These are phyloP conservation scores for Penicillium sp. DNA, from an alignment of 2,329 filamentous ascomycete genomes.

Conservation along the genomic window DNA sequence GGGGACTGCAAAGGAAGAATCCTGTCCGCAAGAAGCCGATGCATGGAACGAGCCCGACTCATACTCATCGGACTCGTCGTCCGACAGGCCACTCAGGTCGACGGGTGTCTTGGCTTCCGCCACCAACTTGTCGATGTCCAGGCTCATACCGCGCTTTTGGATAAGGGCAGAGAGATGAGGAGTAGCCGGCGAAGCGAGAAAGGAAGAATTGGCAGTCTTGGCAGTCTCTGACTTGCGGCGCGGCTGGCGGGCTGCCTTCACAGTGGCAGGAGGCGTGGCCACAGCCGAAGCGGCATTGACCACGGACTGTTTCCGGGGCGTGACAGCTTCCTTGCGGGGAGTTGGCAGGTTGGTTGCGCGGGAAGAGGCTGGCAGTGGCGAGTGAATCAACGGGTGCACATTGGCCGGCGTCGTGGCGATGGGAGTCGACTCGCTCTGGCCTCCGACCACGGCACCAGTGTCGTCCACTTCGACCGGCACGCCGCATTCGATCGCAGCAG, in stretches of 20 bases:
- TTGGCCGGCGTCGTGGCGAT: slow-evolving; percentile 46
- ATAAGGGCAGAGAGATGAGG: slow-evolving; percentile 68
- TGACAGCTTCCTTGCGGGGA: slow-evolving; percentile 12
- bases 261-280: slow-evolving; percentile 26
- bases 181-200: slow-evolving; percentile 57
- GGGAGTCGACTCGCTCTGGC: slow-evolving; percentile 31
- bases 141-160: slow-evolving; percentile 58
- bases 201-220: slow-evolving; percentile 39
- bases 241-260: not conserved
- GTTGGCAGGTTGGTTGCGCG: slow-evolving; percentile 4
- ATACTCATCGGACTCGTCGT: slow-evolving; percentile 40
- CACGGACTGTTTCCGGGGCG: slow-evolving; percentile 22
- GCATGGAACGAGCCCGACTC: slow-evolving; percentile 21
- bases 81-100: slow-evolving; percentile 40
- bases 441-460: slow-evolving; percentile 47
- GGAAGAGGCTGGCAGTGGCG: slow-evolving; percentile 43
- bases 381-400: slow-evolving; percentile 62
- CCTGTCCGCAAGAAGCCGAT: slow-evolving; percentile 13
- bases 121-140: slow-evolving; percentile 59
- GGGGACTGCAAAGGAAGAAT: slow-evolving; percentile 25
- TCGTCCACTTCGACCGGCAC: slow-evolving; percentile 73
- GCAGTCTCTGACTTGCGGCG: slow-evolving; percentile 14
- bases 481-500: slow-evolving; percentile 83
- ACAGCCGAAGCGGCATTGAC: slow-evolving; percentile 19
- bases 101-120: slow-evolving; percentile 51